Base-by-base conservation (phyloP, 2,329 filamentous ascomycete species). In the Capronia coronata region DNA sequence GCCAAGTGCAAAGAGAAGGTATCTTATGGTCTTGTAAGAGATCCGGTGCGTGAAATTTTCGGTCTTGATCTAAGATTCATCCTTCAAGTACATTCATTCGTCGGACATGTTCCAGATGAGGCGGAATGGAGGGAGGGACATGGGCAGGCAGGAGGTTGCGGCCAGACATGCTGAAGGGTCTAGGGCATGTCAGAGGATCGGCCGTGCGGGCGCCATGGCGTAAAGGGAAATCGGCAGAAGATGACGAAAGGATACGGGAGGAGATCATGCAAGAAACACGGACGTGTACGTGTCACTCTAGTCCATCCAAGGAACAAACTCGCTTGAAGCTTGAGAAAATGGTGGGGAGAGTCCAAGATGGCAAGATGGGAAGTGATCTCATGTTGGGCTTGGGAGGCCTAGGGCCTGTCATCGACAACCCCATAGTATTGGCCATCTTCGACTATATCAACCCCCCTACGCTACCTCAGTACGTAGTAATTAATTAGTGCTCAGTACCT, bases 11-110 rank as follows among this genome's bases (percentile, higher is more conserved):
- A n/a, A n/a, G 48, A 3, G 3, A 34, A 18, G 10, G 14, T 22
- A 34, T 27, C 18, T 16, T 25, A 21, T 29, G 27, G 7, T 32
- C 7, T 21, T 32, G 48, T 23, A 29, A 30, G 27, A 35, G 27
- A 21, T 41, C n/a, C 34, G 23, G 19, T 22, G 27, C 18, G 29
- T 6, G 18, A 44, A 11, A 37, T 38, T 46, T 13, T 11, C 9
- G n/a, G 19, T 41, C 19, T 25, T 41, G 19, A 38, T 37, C 1
- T 21, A 34, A 22, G n/a, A 23, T 38, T 43, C 43, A 47, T 22
- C 37, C 22, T 46, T 49, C 51, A 54, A 34, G 30, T 40, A 49
- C 34, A 45, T 30, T 42, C 34, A 45, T 30, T 42, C 40, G 21
- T 43, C 23, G 4, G 16, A 6, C 40, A 7, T 19, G 40, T 10